Evolutionary conservation across 345 rosid genomes (phyloP).

Genomic region (Xanthoceras sorbifolium): DNA sequence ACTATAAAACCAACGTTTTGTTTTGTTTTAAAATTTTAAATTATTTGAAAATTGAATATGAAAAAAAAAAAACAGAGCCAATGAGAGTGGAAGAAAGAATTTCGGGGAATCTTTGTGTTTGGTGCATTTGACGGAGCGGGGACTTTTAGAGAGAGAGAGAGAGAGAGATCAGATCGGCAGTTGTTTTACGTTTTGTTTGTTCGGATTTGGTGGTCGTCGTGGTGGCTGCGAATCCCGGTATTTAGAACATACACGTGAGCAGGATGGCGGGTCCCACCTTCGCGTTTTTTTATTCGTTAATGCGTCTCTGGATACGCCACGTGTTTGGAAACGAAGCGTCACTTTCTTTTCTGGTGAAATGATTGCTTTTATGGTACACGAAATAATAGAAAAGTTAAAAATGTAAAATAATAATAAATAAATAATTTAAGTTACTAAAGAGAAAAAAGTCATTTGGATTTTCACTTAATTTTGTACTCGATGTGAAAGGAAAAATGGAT

Average conservation of each 20-base stretch:
- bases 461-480: no score
- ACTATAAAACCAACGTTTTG: not conserved
- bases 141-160: not conserved
- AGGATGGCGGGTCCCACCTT: slow-evolving; percentile 17
- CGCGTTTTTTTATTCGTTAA: slow-evolving; percentile 11
- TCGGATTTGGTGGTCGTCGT: not conserved
- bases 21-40: not conserved
- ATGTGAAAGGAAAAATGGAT: no score
- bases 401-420: no score
- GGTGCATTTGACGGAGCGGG: slow-evolving; percentile 16
- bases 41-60: not conserved
- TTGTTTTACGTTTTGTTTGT: not conserved
- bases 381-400: no score
- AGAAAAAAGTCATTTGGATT: no score
- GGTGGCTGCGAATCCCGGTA: slow-evolving; percentile 32
- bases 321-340: slow-evolving; percentile 13
- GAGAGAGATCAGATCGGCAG: slow-evolving; percentile 35
- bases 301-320: slow-evolving; percentile 25
- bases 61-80: not conserved
- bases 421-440: no score
- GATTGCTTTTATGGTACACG: no score
- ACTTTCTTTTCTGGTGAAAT: not conserved
- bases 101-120: slow-evolving; percentile 25
- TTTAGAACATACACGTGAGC: slow-evolving; percentile 43
- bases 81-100: slow-evolving; percentile 23